These are phyloP conservation scores for Saccharum officinarum DNA, from an alignment of 176 grass and related monocot species.

Conservation along the genomic window DNA sequence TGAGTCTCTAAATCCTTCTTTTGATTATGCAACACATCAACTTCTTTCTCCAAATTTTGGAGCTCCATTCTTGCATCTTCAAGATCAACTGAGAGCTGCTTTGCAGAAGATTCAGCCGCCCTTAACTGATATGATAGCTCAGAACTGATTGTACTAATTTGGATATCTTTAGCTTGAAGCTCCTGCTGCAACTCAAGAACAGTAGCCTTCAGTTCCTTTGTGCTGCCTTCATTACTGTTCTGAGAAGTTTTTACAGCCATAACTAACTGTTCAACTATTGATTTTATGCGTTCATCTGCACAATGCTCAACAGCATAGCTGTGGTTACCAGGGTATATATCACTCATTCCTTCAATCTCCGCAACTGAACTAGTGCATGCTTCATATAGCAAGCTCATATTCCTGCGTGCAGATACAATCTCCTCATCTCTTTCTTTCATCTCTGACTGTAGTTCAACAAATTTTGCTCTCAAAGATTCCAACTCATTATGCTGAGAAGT, in stretches of 20 bases:
- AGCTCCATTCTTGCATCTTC: slow-evolving; percentile 56
- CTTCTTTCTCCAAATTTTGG: slow-evolving; percentile 67
- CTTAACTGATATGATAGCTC: slow-evolving; percentile 90
- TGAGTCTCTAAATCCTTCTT: slow-evolving; percentile 62
- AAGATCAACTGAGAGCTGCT: slow-evolving; percentile 49
- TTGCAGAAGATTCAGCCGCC: slow-evolving; percentile 55
- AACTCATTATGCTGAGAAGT: slow-evolving; percentile 53
- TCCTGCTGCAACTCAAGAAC: slow-evolving; percentile 82
- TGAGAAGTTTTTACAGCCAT: slow-evolving; percentile 40
- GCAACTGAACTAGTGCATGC: slow-evolving; percentile 65
- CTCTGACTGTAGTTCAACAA: slow-evolving; percentile 49
- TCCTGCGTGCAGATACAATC: slow-evolving; percentile 48
- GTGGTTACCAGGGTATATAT: slow-evolving; percentile 25
- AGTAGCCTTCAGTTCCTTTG: slow-evolving; percentile 73
- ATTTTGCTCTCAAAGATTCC: slow-evolving; percentile 56
- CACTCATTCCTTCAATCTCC: slow-evolving; percentile 59
- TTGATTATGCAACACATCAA: slow-evolving; percentile 65
- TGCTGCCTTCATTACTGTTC: slow-evolving; percentile 57
- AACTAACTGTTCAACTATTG: slow-evolving; percentile 60
- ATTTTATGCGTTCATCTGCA: slow-evolving; percentile 61
- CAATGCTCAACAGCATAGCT: slow-evolving; percentile 34
- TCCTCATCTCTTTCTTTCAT: slow-evolving; percentile 69
- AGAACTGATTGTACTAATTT: slow-evolving; percentile 68
- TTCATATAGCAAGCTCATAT: slow-evolving; percentile 76
- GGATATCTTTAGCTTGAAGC: slow-evolving; percentile 79